These are phyloP conservation scores for Malus hybrid DNA, from an alignment of 331 rosid genomes.

Conservation along the genomic window DNA sequence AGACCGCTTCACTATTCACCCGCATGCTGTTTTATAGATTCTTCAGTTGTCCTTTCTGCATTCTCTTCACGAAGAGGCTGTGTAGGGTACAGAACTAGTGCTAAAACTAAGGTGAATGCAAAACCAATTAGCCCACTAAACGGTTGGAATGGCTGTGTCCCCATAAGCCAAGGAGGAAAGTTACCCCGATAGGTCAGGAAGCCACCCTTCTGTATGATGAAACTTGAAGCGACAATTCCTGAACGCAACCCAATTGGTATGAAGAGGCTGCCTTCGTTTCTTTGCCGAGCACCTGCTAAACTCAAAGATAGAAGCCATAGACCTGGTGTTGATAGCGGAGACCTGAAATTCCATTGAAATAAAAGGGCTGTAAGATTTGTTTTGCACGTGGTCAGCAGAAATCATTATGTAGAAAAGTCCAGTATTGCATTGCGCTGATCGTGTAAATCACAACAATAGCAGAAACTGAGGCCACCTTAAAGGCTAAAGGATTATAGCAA, in stretches of 20 bases:
- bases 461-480: neutral
- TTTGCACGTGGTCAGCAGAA: neutral
- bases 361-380: neutral
- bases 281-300: conserved; percentile 67
- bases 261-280: conserved; percentile 68
- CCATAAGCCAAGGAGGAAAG: conserved; percentile 48
- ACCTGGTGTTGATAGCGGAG: conserved; percentile 61
- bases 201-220: conserved; percentile 54
- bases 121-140: conserved; percentile 75
- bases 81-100: conserved; percentile 52
- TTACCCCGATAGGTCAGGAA: conserved; percentile 37
- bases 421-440: neutral
- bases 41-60: conserved; percentile 1
- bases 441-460: neutral
- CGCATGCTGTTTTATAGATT: conserved; percentile 4
- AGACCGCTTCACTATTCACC: neutral
- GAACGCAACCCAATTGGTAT: conserved; percentile 76
- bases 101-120: conserved; percentile 43
- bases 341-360: conserved; percentile 53
- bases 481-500: neutral
- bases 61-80: conserved; percentile 25
- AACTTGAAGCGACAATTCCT: conserved; percentile 71
- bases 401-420: neutral
- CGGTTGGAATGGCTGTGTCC: conserved; percentile 67
- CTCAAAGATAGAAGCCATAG: conserved; percentile 79